Conservation (phyloP, 768 basidiomycete genomes). For the Pleurotus pulmonarius region DNA sequence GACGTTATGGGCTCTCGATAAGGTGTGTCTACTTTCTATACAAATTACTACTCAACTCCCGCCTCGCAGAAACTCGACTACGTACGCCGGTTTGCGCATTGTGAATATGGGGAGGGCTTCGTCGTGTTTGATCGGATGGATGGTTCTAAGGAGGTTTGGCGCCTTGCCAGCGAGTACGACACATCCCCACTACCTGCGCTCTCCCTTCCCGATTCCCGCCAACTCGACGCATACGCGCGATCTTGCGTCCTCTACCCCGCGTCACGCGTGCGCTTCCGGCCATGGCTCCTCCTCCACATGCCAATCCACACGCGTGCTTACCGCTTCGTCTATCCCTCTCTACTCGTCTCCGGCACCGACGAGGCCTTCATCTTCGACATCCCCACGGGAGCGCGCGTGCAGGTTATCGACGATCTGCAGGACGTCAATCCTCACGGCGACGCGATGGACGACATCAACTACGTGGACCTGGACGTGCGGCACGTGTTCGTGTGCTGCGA, state of each 20-base stretch:
- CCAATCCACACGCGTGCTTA: constrained; percentile 50
- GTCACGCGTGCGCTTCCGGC: constrained; percentile 50
- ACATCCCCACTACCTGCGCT: constrained; percentile 14
- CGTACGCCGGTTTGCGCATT: constrained; percentile 58
- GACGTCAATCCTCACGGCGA: not conserved
- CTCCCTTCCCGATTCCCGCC: constrained; percentile 30
- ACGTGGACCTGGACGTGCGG: constrained; percentile 60
- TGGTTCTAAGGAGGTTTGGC: constrained; percentile 70
- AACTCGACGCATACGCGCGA: constrained; percentile 10
- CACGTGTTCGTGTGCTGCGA: constrained; percentile 60
- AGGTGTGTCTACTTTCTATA: constrained; percentile 28
- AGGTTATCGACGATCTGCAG: constrained; percentile 43
- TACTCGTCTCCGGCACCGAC: constrained; percentile 44
- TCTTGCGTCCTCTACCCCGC: constrained; percentile 7
- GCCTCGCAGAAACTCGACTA: constrained; percentile 30
- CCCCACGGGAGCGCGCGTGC: constrained; percentile 41
- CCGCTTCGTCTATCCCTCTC: constrained; percentile 64
- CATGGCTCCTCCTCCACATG: constrained; percentile 54
- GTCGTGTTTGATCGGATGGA: constrained; percentile 63
- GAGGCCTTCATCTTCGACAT: constrained; percentile 64
- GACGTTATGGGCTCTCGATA: constrained; percentile 58
- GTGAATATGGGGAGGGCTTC: constrained; percentile 71
- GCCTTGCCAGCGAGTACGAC: constrained; percentile 33
- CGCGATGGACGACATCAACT: constrained; percentile 33
- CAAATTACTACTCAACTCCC: too few relatives aligned